Evolutionary conservation across 495 filamentous ascomycete species (phyloP).

Genomic region (Tuber microsphaerosporum): DNA sequence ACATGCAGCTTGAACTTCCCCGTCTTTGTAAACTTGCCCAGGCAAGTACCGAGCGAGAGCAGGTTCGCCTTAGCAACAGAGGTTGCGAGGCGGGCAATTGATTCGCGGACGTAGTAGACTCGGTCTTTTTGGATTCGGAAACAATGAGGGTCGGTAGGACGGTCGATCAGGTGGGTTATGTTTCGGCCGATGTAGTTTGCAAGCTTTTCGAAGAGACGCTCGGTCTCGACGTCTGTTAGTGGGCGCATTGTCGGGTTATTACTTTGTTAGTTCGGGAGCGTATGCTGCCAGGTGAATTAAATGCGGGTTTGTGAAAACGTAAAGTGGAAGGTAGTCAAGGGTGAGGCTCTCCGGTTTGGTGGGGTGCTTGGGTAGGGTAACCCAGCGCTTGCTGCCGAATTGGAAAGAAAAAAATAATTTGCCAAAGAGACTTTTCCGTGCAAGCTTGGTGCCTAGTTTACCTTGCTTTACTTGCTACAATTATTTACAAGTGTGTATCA

Average conservation of each 20-base stretch:
- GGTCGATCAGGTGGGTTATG: slow-evolving; percentile 71
- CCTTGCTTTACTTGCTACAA: background rate
- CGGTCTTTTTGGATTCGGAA: slow-evolving; percentile 70
- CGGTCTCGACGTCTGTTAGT: slow-evolving; percentile 65
- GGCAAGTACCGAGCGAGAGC: slow-evolving; percentile 74
- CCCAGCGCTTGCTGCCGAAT: background rate
- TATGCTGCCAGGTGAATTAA: background rate
- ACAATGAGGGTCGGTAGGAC: slow-evolving; percentile 62
- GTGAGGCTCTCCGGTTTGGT: background rate
- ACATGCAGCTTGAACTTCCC: slow-evolving; percentile 82
- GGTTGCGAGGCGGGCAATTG: slow-evolving; percentile 83
- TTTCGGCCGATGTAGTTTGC: slow-evolving; percentile 62
- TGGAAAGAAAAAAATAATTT: slow-evolving; percentile 22
- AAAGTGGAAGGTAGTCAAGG: background rate
- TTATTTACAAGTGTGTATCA: background rate
- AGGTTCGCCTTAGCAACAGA: slow-evolving; percentile 69
- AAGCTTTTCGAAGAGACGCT: slow-evolving; percentile 72
- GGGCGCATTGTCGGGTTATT: slow-evolving; percentile 53
- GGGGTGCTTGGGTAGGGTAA: slow-evolving; percentile 24
- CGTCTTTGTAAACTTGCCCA: slow-evolving; percentile 87
- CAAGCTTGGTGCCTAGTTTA: slow-evolving; percentile 7
- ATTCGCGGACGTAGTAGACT: slow-evolving; percentile 82
- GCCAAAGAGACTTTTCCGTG: background rate
- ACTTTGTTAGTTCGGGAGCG: background rate
- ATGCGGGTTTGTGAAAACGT: background rate